Conservation (phyloP, 2,329 filamentous ascomycete species). For the Phyllosticta ampelicida region DNA sequence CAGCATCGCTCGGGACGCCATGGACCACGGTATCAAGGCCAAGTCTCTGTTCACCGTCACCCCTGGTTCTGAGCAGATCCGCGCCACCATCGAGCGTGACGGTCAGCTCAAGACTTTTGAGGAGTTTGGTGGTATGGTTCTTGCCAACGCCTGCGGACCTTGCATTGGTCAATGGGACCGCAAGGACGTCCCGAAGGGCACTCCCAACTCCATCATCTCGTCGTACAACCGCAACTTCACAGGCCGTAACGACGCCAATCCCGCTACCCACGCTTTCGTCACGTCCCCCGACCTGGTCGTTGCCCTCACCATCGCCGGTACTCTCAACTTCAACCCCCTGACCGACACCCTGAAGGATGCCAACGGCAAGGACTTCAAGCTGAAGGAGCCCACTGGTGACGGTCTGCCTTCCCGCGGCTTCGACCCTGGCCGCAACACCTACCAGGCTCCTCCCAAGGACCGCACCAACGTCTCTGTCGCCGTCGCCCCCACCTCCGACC, state of each 20-base stretch:
- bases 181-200: constrained; percentile 85
- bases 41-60: constrained; percentile 92
- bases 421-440: constrained; percentile 84
- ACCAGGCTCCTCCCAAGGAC: constrained; percentile 85
- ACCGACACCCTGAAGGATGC: constrained; percentile 88
- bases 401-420: constrained; percentile 75
- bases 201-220: constrained; percentile 91
- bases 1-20: constrained; percentile 81
- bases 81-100: constrained; percentile 82
- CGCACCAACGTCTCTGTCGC: constrained; percentile 62
- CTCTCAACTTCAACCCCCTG: constrained; percentile 87
- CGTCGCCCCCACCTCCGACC: constrained; percentile 81
- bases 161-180: constrained; percentile 86
- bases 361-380: constrained; percentile 91
- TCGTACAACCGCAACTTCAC: constrained; percentile 99
- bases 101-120: constrained; percentile 90
- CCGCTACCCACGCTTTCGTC: constrained; percentile 87
- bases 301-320: constrained; percentile 72
- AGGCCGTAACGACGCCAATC: constrained; percentile 92
- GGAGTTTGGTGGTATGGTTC: constrained; percentile 87
- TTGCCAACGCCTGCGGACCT: constrained; percentile 80
- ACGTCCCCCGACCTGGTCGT: constrained; percentile 84
- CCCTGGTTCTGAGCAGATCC: constrained; percentile 92
- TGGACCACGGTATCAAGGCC: constrained; percentile 86
- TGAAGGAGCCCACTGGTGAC: constrained; percentile 67